Evolutionary conservation across 305 asterid species (phyloP).

Genomic region (Striga hermonthica): DNA sequence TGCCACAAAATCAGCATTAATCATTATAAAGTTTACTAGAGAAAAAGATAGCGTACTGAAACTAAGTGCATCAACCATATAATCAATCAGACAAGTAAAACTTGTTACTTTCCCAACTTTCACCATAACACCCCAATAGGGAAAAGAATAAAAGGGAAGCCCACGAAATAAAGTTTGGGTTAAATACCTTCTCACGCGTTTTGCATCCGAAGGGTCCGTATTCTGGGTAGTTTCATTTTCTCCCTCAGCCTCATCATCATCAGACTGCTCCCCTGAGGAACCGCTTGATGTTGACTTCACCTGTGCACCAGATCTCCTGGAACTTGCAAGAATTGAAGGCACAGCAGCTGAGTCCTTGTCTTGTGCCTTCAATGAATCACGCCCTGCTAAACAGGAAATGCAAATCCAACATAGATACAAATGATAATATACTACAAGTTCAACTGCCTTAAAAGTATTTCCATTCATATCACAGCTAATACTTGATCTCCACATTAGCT

Average conservation of each 20-base stretch:
- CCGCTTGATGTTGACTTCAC: slow-evolving; percentile 89
- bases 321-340: slow-evolving; percentile 55
- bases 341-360: slow-evolving; percentile 63
- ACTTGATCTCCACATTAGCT: background rate
- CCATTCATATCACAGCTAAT: background rate
- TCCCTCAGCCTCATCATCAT: slow-evolving; percentile 92
- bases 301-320: slow-evolving; percentile 54
- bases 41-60: background rate
- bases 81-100: slow-evolving; percentile 7
- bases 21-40: background rate
- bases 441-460: background rate
- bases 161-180: slow-evolving; percentile 16
- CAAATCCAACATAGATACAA: slow-evolving; percentile 15
- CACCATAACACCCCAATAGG: no score
- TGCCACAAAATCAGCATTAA: background rate
- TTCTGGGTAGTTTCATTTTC: slow-evolving; percentile 65
- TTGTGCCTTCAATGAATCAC: slow-evolving; percentile 49
- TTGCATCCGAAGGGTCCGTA: slow-evolving; percentile 65
- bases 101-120: background rate
- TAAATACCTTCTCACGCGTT: slow-evolving; percentile 81
- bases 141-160: background rate
- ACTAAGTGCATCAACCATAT: background rate
- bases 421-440: slow-evolving; percentile 14
- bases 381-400: slow-evolving; percentile 43
- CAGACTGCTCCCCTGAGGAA: slow-evolving; percentile 83